These are phyloP conservation scores for Arabidopsis arenosa DNA, from an alignment of 345 rosid species.

Conservation along the genomic window DNA sequence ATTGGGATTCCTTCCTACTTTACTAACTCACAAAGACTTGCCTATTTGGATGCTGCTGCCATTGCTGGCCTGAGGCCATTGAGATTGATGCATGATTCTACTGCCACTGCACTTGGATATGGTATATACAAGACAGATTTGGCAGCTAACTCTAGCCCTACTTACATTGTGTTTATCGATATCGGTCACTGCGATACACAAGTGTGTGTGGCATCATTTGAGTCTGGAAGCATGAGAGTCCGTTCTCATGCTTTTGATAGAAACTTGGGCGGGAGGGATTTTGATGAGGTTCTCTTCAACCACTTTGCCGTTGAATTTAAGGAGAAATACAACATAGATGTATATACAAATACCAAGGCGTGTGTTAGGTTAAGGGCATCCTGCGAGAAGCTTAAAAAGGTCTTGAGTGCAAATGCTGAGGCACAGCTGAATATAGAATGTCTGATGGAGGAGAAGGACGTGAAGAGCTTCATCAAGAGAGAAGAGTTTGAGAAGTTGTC, in stretches of 20 bases:
- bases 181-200: constrained; percentile 71
- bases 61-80: constrained; percentile 69
- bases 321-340: constrained; percentile 66
- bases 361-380: constrained; percentile 61
- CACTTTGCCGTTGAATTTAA: constrained; percentile 61
- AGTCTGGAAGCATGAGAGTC: constrained; percentile 59
- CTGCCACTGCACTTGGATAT: constrained; percentile 74
- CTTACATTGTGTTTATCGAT: constrained; percentile 60
- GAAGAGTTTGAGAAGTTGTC: constrained; percentile 67
- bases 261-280: constrained; percentile 67
- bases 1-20: constrained; percentile 73
- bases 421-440: constrained; percentile 72
- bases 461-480: constrained; percentile 65
- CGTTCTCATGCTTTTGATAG: constrained; percentile 63
- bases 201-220: constrained; percentile 58
- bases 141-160: constrained; percentile 47
- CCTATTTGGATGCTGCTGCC: constrained; percentile 63
- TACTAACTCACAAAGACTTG: constrained; percentile 63
- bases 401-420: constrained; percentile 72
- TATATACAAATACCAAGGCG: constrained; percentile 60
- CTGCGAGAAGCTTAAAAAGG: constrained; percentile 74
- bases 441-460: constrained; percentile 77
- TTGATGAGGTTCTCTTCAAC: constrained; percentile 60
- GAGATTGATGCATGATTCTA: constrained; percentile 70
- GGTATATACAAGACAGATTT: constrained; percentile 72